phyloP scores from a whole-genome alignment of 169 alveolate species.

The Cryptosporidium canis region DNA sequence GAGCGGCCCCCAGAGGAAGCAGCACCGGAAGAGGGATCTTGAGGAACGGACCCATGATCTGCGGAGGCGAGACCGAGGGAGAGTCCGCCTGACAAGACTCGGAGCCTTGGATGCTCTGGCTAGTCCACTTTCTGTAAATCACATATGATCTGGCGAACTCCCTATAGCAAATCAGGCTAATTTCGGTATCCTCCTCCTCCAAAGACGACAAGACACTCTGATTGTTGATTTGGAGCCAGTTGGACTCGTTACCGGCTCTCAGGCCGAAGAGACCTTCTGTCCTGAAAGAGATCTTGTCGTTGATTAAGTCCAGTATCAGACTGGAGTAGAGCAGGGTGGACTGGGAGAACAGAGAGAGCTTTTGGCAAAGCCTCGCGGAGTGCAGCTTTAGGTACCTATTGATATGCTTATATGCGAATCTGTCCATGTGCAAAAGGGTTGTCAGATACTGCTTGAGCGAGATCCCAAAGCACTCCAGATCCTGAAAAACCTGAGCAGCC shows the following conservation, averaged over 20 bases:
- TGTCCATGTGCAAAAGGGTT: neutral
- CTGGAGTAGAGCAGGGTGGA: neutral
- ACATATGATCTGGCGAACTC: constrained; percentile 41
- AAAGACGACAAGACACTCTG: neutral
- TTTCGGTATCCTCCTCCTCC: neutral
- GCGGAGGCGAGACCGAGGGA: neutral
- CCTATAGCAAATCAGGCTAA: constrained; percentile 17
- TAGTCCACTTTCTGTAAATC: neutral
- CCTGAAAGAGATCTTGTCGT: constrained; percentile 8
- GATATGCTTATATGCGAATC: neutral
- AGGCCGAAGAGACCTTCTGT: neutral
- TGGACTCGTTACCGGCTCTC: neutral
- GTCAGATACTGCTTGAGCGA: constrained; percentile 18
- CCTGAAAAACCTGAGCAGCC: constrained; percentile 60
- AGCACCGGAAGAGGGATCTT: constrained; percentile 34
- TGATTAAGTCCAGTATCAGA: constrained; percentile 23
- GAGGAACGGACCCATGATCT: neutral
- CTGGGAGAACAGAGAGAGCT: constrained; percentile 48
- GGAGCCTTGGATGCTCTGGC: too few species aligned
- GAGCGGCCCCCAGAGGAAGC: constrained; percentile 27
- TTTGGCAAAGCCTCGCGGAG: constrained; percentile 65
- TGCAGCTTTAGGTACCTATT: constrained; percentile 27
- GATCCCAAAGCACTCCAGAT: neutral
- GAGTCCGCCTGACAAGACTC: too few species aligned
- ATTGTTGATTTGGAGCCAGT: neutral